Evolutionary conservation across 2,329 filamentous ascomycete genomes (phyloP).

Genomic region (Sporothrix mexicana): DNA sequence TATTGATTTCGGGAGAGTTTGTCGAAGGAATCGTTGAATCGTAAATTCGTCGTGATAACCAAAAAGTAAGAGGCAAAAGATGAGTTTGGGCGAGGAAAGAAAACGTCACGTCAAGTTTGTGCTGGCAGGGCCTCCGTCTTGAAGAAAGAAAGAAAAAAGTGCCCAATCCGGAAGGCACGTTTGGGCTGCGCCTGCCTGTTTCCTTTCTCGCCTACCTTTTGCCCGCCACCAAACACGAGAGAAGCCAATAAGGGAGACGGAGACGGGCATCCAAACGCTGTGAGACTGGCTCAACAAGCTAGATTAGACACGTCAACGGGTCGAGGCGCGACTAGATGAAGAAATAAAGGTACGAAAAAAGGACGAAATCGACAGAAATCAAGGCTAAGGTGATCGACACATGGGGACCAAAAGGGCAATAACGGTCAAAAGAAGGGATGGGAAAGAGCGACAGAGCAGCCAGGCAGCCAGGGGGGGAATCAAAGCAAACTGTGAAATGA

Average conservation of each 20-base stretch:
- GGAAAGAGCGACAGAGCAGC: conserved; percentile 8
- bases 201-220: neutral
- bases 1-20: neutral
- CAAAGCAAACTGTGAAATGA: conserved; percentile 6
- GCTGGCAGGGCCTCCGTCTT: neutral
- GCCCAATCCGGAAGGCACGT: conserved; percentile 1
- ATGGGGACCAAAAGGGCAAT: conserved; percentile 16
- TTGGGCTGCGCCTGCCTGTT: conserved; percentile 22
- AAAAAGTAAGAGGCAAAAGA: neutral
- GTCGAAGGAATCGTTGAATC: neutral
- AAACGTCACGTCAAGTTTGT: neutral
- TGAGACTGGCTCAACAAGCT: neutral
- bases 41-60: no score
- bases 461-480: neutral
- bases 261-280: neutral
- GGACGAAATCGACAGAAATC: neutral
- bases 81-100: neutral
- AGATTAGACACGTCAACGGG: conserved; percentile 3
- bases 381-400: conserved; percentile 21
- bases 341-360: no score
- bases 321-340: conserved; percentile 7
- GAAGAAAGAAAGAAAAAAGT: neutral
- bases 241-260: conserved; percentile 4
- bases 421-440: conserved; percentile 19
- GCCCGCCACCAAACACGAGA: neutral